These are phyloP conservation scores for Oryza australiensis DNA, from an alignment of 176 grass and related monocot species.

Conservation along the genomic window DNA sequence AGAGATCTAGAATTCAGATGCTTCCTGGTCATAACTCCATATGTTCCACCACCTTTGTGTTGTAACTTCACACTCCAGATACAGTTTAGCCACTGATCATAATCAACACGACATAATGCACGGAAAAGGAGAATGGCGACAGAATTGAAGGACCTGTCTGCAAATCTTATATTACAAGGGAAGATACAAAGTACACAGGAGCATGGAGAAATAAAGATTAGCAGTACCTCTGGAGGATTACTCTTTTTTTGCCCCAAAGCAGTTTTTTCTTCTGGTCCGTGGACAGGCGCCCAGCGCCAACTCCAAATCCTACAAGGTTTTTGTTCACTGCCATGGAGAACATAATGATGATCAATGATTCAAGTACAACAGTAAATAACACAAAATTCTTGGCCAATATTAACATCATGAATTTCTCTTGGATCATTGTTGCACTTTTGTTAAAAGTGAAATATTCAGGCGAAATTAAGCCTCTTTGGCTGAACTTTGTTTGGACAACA, in stretches of 20 bases:
- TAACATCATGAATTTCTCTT: background rate
- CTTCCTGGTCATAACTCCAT: no score
- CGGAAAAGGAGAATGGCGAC: background rate
- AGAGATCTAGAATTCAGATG: no score
- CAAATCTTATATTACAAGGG: background rate
- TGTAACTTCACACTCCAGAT: no score
- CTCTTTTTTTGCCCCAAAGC: constrained; percentile 97
- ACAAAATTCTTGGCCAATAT: background rate
- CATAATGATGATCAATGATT: background rate
- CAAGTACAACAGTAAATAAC: background rate
- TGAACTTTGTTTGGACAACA: no score
- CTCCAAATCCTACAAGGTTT: constrained; percentile 62
- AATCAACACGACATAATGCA: background rate
- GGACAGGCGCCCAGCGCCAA: constrained; percentile 51
- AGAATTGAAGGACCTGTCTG: background rate
- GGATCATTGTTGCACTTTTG: background rate
- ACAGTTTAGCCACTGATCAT: no score
- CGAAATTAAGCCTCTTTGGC: constrained; percentile 30
- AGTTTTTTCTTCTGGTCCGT: constrained; percentile 25
- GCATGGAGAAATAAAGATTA: background rate
- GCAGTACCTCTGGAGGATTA: constrained; percentile 59
- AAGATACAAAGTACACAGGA: no score
- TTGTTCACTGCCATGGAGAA: background rate
- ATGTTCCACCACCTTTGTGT: no score
- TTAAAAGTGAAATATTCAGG: background rate